Evolutionary conservation across 2,329 filamentous ascomycete species (phyloP).

Genomic region (Aspergillus pseudonomiae): DNA sequence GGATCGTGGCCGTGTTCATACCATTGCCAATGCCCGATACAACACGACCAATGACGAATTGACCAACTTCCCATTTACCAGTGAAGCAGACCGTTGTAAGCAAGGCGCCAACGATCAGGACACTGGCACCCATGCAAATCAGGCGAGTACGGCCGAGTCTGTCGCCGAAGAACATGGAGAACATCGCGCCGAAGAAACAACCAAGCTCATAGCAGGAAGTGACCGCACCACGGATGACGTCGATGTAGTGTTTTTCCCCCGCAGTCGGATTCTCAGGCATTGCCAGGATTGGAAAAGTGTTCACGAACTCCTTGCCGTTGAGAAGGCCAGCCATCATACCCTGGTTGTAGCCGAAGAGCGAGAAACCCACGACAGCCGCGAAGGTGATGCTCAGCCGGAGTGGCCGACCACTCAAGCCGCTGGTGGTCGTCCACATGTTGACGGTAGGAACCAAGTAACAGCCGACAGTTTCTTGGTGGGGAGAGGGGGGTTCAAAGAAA

Average conservation of each 20-base stretch:
- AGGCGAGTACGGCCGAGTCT: constrained; percentile 42
- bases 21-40: constrained; percentile 43
- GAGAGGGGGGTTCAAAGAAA: background rate
- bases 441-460: constrained; percentile 1
- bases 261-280: constrained; percentile 37
- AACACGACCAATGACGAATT: constrained; percentile 46
- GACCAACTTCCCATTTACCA: constrained; percentile 34
- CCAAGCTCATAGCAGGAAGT: constrained; percentile 58
- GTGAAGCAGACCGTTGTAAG: constrained; percentile 30
- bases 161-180: constrained; percentile 33
- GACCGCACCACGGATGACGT: constrained; percentile 54
- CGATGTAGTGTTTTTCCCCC: constrained; percentile 21
- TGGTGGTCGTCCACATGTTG: constrained; percentile 36
- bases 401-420: constrained; percentile 29
- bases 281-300: constrained; percentile 25
- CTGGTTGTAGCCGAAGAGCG: constrained; percentile 50
- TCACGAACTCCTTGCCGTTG: constrained; percentile 28
- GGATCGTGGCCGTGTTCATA: constrained; percentile 44
- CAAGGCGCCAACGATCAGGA: constrained; percentile 43
- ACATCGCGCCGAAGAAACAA: constrained; percentile 38
- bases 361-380: constrained; percentile 51
- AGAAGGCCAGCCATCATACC: constrained; percentile 39
- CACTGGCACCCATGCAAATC: constrained; percentile 57
- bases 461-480: background rate
- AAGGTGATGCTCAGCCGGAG: constrained; percentile 31